These are phyloP conservation scores for Hypomontagnella submonticulosa DNA, from an alignment of 495 filamentous ascomycete species.

Conservation along the genomic window DNA sequence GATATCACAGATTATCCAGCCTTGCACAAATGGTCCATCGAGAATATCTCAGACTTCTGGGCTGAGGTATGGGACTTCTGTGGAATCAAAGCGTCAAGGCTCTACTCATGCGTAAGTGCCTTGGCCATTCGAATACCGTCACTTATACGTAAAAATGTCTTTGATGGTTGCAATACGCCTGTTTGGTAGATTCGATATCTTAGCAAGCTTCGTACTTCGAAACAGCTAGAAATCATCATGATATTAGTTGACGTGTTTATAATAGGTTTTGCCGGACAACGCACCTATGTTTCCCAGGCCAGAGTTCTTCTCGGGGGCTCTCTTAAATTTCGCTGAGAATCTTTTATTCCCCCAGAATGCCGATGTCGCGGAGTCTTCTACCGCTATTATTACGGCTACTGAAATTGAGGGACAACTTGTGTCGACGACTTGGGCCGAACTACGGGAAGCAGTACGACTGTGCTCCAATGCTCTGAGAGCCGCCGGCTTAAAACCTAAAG, in stretches of 20 bases:
- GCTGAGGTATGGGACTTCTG: constrained; percentile 85
- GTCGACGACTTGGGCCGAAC: constrained; percentile 78
- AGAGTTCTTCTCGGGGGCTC: constrained; percentile 80
- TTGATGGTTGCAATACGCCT: neutral
- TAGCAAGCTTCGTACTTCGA: neutral
- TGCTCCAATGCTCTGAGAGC: constrained; percentile 77
- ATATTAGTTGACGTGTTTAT: constrained; percentile 13
- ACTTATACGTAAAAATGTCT: neutral
- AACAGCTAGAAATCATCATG: no score
- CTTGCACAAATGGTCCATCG: constrained; percentile 85
- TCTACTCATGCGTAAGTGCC: constrained; percentile 67
- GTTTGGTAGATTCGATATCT: neutral
- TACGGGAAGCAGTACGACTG: constrained; percentile 78
- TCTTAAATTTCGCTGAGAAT: constrained; percentile 92
- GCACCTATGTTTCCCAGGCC: constrained; percentile 85
- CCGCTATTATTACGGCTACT: constrained; percentile 79
- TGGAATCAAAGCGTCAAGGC: constrained; percentile 73
- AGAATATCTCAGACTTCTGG: constrained; percentile 83
- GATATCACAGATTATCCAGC: constrained; percentile 71
- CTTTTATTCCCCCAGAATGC: constrained; percentile 76
- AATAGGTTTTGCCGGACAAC: constrained; percentile 73
- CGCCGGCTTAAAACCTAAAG: constrained; percentile 72
- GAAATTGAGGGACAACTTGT: constrained; percentile 71
- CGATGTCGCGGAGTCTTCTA: constrained; percentile 62
- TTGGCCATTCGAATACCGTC: constrained; percentile 13